Conservation (phyloP, 495 filamentous ascomycete genomes). For the Chlorociboria aeruginascens region DNA sequence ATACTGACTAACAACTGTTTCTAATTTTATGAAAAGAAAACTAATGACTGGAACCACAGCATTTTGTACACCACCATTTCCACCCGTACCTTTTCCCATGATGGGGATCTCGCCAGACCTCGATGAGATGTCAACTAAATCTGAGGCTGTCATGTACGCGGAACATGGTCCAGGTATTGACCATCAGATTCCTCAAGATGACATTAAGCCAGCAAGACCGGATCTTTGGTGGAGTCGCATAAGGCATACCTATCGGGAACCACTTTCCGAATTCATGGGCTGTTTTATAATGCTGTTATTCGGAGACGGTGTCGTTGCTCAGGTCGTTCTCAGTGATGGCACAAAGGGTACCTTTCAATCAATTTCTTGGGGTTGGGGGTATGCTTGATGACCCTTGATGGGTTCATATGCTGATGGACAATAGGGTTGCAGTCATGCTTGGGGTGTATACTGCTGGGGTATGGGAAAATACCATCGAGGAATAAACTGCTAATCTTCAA, state of each 20-base stretch:
- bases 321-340: slow-evolving; percentile 13
- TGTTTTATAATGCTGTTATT: slow-evolving; percentile 52
- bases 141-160: neutral
- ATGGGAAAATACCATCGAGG: slow-evolving; percentile 13
- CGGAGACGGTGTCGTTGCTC: slow-evolving; percentile 37
- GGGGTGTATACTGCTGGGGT: slow-evolving; percentile 50
- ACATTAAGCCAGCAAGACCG: slow-evolving; percentile 5
- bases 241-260: slow-evolving; percentile 35
- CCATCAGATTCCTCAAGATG: slow-evolving; percentile 13
- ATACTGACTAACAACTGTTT: no score
- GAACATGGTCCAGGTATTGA: slow-evolving; percentile 17
- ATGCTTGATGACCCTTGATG: neutral
- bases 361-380: slow-evolving; percentile 32
- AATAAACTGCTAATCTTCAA: slow-evolving; percentile 1
- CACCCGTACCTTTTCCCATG: no score
- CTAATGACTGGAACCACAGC: no score
- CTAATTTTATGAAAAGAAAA: no score
- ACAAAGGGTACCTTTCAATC: slow-evolving; percentile 32
- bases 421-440: slow-evolving; percentile 45
- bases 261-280: slow-evolving; percentile 52
- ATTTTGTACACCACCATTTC: no score
- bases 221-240: slow-evolving; percentile 31
- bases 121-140: no score
- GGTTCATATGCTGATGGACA: neutral
- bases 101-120: no score